These are phyloP conservation scores for Wickerhamiella alocasiicola DNA, from an alignment of 805 yeast species.

Conservation along the genomic window DNA sequence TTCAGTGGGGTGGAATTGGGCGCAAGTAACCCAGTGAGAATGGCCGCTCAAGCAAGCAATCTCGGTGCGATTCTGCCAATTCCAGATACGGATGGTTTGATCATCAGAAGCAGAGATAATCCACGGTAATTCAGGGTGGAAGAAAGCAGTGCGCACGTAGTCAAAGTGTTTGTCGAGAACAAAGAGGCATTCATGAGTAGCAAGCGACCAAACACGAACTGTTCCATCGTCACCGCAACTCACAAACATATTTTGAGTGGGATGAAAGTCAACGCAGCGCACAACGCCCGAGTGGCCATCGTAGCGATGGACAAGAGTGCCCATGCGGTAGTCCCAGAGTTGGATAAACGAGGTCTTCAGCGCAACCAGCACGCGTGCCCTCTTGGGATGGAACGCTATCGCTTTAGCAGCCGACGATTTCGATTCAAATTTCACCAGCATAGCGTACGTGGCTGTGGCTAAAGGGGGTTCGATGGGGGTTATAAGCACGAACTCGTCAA, in stretches of 20 bases:
- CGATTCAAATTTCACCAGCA: conserved; percentile 64
- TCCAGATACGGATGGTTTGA: conserved; percentile 98
- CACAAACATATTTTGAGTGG: conserved; percentile 92
- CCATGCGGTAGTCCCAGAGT: conserved; percentile 99
- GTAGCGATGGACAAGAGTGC: conserved; percentile 86
- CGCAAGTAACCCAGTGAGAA: conserved; percentile 96
- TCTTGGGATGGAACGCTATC: conserved; percentile 88
- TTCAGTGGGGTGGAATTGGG: conserved; percentile 92
- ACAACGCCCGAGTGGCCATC: conserved; percentile 99
- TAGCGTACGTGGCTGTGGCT: conserved; percentile 12
- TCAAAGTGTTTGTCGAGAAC: conserved; percentile 90
- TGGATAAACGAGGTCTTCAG: conserved; percentile 97
- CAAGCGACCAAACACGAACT: conserved; percentile 91
- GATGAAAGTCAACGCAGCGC: conserved; percentile 89
- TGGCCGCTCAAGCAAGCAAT: conserved; percentile 96
- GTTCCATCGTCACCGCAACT: conserved; percentile 97
- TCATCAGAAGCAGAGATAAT: conserved; percentile 91
- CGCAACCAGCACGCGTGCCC: conserved; percentile 94
- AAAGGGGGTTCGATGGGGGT: not conserved
- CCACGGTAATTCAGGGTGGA: conserved; percentile 97
- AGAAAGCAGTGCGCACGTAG: conserved; percentile 84
- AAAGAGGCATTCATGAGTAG: conserved; percentile 80
- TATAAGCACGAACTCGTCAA: too few species aligned
- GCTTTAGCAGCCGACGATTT: conserved; percentile 97
- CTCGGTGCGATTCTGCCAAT: conserved; percentile 98